These are phyloP conservation scores for Termitomyces sp. DNA, from an alignment of 768 basidiomycete genomes.

Conservation along the genomic window DNA sequence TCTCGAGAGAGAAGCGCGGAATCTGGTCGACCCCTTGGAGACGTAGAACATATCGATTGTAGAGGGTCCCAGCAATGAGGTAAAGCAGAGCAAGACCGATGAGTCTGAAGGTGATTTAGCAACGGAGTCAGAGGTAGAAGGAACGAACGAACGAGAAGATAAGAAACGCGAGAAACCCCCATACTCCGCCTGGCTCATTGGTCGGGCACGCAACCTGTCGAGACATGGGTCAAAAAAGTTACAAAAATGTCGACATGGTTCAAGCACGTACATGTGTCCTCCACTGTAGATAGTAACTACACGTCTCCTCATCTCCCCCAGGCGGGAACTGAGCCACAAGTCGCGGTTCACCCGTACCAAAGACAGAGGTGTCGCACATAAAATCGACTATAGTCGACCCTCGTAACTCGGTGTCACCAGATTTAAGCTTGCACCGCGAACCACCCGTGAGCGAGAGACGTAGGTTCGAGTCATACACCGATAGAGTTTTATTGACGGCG, in stretches of 20 bases:
- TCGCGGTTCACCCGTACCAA: slow-evolving; percentile 46
- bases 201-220: slow-evolving; percentile 70
- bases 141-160: slow-evolving; percentile 52
- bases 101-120: slow-evolving; percentile 31
- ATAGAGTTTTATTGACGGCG: slow-evolving; percentile 61
- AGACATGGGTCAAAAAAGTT: not conserved
- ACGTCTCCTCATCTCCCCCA: slow-evolving; percentile 57
- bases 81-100: slow-evolving; percentile 60
- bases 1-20: slow-evolving; percentile 57
- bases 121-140: not conserved
- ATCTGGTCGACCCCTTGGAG: slow-evolving; percentile 71
- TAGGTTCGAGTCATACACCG: slow-evolving; percentile 47
- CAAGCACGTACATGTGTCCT: slow-evolving; percentile 59
- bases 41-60: slow-evolving; percentile 75
- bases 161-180: slow-evolving; percentile 53
- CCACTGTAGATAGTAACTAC: slow-evolving; percentile 85
- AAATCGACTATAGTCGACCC: slow-evolving; percentile 75
- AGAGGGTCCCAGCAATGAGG: slow-evolving; percentile 65
- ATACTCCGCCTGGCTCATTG: slow-evolving; percentile 46
- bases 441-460: slow-evolving; percentile 59
- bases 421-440: slow-evolving; percentile 53
- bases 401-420: slow-evolving; percentile 32
- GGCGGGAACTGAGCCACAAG: slow-evolving; percentile 71
- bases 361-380: slow-evolving; percentile 67
- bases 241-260: not conserved